Evolutionary conservation across 495 filamentous ascomycete genomes (phyloP), one percentile per base, ranked within the genome.

Genomic region (Achaetomiella virescens): DNA sequence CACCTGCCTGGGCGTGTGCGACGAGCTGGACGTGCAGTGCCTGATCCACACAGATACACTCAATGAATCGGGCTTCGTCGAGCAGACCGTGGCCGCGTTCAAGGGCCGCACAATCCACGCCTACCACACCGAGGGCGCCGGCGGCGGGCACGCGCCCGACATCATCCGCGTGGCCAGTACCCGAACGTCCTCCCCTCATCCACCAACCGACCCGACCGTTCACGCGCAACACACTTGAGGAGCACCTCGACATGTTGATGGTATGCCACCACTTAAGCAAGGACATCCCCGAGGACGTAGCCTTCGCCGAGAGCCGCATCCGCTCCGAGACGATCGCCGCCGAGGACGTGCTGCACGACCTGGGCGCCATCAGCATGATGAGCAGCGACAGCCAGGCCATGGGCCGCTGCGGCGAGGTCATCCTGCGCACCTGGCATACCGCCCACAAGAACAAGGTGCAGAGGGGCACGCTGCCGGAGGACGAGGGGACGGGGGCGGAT

Each of bases 211-310:
- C 93, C 15, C 79, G 93, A 3, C 93, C 93, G 3, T 97, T 85
- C 74, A 98, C 93, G 10, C 70, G 75, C 38, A 98, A 98, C 74
- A 98, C 93, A 4, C 80, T 97, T 0, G 93, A 97, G 58, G 93
- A 98, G 73, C 93, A 98, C 72, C 81, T 97, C 1, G 93, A 97
- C 70, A 98, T 98, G 93, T 71, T 98, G 33, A 97, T 97, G 93
- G 89, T 95, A 24, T 98, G 93, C 80, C 93, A 98, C 66, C 95
- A 98, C 66, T 73, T 97, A 18, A 87, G 82, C 44, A 90, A 87
- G 71, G 84, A 95, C 66, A 97, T 97, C 54, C 89, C 90, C 52
- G 93, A 98, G 69, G 93, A 98, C 68, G 88, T 97, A 15, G 89
- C 90, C 1, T 98, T 98, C 62, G 93, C 93, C 38, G 93, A 98